Base-by-base conservation (phyloP, 2,329 filamentous ascomycete genomes). In the Domatiomyces catenatus region DNA sequence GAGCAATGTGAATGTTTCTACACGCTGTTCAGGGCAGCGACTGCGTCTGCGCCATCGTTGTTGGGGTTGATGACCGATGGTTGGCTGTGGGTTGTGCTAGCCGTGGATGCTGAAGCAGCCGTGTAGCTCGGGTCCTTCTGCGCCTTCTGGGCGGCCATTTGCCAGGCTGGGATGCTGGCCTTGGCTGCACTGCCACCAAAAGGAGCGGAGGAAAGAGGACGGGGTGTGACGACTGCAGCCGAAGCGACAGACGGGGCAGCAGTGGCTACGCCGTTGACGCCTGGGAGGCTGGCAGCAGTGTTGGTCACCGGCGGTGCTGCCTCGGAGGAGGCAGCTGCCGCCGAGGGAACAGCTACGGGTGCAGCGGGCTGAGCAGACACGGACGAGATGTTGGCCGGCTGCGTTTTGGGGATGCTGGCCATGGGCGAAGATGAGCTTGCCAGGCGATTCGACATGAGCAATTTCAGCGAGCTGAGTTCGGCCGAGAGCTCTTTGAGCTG, bases 391-490 rank as follows among this genome's bases (percentile, higher is more conserved):
- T 64, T 54, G 8, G 59, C 56, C 44, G 68, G 63, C 48, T 59
- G 52, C 26, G 58, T 52, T 19, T 64, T 62, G 53, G 63, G 50
- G 52, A 59, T 56, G 50, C 63, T 53, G 50, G 60, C 61, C 36
- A 62, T 58, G 50, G 61, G 57, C 51, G 61, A 53, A 8, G 22
- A 36, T 42, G 46, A 48, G 12, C 50, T 47, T 24, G 51, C 64
- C 44, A 83, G 73, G 44, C 80, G 70, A 64, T 81, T 83, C 32
- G 74, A 74, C 48, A 98, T 79, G 49, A 98, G 73, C 2, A 86
- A 85, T 75, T 95, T 96, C 61, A 98, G 71, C 64, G 89, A 95
- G 72, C 85, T 87, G 60, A 98, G 74, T 68, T 98, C 92, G 5
- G 75, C 77, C 58, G 86, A 85, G 58, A 98, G 78, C 60, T 96